These are phyloP conservation scores for Inosperma sp. DNA, from an alignment of 768 basidiomycete species.

Conservation along the genomic window DNA sequence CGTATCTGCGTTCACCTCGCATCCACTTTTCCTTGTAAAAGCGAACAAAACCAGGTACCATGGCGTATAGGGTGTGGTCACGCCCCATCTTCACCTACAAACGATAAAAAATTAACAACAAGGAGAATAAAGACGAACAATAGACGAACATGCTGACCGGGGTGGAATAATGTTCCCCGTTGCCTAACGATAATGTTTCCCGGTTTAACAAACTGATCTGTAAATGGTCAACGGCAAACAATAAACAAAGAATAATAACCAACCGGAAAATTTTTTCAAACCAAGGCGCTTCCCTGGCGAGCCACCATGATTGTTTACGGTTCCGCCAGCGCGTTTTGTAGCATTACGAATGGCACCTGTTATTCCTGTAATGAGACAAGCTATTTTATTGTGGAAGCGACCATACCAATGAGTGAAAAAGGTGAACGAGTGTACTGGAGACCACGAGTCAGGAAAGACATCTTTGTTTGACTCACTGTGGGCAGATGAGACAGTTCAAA, in stretches of 20 bases:
- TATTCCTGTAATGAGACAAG: constrained; percentile 26
- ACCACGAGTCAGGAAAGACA: constrained; percentile 49
- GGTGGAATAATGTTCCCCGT: constrained; percentile 87
- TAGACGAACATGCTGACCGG: constrained; percentile 81
- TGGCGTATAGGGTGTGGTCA: constrained; percentile 93
- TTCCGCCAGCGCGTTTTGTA: constrained; percentile 95
- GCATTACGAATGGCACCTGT: constrained; percentile 80
- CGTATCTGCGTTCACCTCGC: constrained; percentile 67
- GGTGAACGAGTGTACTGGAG: constrained; percentile 35
- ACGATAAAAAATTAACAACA: constrained; percentile 7
- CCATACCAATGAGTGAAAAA: constrained; percentile 46
- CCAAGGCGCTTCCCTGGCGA: constrained; percentile 92
- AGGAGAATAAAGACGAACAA: neutral
- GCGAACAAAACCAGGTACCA: constrained; percentile 86
- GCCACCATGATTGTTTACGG: constrained; percentile 87
- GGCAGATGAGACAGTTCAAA: constrained; percentile 10
- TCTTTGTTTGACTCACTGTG: constrained; percentile 28
- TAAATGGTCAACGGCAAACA: constrained; percentile 9
- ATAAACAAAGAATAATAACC: constrained; percentile 17
- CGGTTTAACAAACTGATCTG: constrained; percentile 88
- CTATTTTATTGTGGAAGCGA: constrained; percentile 3
- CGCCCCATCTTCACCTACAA: constrained; percentile 84
- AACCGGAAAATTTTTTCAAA: constrained; percentile 94
- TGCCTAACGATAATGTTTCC: constrained; percentile 97
- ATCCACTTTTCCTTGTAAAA: constrained; percentile 85